phyloP scores from a whole-genome alignment of 1,139 yeast genomes.

The Geotrichum europaeum region DNA sequence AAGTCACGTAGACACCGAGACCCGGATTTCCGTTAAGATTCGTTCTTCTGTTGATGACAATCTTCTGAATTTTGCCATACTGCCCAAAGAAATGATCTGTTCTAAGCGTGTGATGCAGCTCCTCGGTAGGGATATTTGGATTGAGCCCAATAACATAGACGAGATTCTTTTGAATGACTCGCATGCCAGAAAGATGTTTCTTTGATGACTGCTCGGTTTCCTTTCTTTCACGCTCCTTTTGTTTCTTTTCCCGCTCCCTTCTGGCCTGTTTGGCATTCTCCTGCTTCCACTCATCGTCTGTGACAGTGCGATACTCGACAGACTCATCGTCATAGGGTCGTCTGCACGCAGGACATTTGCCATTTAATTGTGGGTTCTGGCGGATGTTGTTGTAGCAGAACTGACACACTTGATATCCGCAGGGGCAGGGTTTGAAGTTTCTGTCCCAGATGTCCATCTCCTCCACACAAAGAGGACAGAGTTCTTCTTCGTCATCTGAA shows the following conservation, averaged over 20 bases:
- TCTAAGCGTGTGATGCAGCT: constrained; percentile 73
- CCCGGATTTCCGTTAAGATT: constrained; percentile 56
- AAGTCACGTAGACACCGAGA: constrained; percentile 92
- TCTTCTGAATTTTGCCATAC: constrained; percentile 90
- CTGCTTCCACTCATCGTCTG: constrained; percentile 59
- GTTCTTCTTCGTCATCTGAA: constrained; percentile 77
- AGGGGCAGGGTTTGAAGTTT: constrained; percentile 96
- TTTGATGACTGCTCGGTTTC: constrained; percentile 70
- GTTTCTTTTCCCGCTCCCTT: constrained; percentile 55
- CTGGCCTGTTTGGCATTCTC: constrained; percentile 20
- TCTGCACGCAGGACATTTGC: constrained; percentile 97
- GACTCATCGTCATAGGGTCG: constrained; percentile 87
- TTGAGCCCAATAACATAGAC: constrained; percentile 95
- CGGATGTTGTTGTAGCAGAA: constrained; percentile 95
- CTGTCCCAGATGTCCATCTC: constrained; percentile 91
- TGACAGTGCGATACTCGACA: constrained; percentile 77
- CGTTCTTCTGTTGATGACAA: constrained; percentile 78
- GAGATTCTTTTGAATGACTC: constrained; percentile 93
- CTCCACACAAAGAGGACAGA: constrained; percentile 80
- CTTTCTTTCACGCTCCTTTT: constrained; percentile 83
- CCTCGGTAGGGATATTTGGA: constrained; percentile 86
- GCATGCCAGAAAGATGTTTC: constrained; percentile 91
- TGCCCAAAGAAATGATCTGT: constrained; percentile 96
- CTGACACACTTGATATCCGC: constrained; percentile 98
- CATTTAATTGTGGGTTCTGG: constrained; percentile 71